These are phyloP conservation scores for Tulasnella sp. DNA, from an alignment of 768 basidiomycete genomes.

Conservation along the genomic window DNA sequence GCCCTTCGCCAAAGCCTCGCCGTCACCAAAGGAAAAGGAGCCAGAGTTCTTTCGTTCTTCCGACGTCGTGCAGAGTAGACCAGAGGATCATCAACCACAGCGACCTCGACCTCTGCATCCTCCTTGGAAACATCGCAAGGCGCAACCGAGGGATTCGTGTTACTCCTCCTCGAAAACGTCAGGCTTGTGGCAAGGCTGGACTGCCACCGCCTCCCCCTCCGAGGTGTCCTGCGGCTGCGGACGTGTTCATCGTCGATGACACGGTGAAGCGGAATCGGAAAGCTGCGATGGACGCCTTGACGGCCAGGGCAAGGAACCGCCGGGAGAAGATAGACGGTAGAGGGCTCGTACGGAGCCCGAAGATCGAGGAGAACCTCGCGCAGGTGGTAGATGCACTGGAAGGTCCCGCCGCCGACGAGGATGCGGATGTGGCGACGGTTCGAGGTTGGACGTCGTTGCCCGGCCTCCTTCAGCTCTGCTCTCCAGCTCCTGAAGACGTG, in stretches of 20 bases:
- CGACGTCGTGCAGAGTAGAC: not conserved
- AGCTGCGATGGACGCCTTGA: not conserved
- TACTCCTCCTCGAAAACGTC: not conserved
- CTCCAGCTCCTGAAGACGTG: not conserved
- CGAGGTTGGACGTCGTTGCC: not conserved
- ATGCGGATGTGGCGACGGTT: not conserved
- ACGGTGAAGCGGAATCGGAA: not conserved
- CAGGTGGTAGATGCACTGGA: not conserved
- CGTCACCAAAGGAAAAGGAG: not conserved
- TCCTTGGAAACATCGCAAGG: not conserved
- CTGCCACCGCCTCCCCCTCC: not conserved
- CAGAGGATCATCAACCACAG: not conserved
- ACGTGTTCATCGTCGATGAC: not conserved
- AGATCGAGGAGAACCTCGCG: not conserved
- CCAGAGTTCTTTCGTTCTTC: not conserved
- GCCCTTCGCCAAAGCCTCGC: not conserved
- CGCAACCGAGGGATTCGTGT: not conserved
- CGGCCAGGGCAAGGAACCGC: not conserved
- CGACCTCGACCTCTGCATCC: not conserved
- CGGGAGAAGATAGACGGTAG: not conserved
- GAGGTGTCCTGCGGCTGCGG: not conserved
- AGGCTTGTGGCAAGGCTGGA: not conserved
- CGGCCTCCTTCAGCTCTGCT: not conserved
- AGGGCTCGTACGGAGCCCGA: not conserved
- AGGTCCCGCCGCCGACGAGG: not conserved